Evolutionary conservation across 2,329 filamentous ascomycete genomes (phyloP), one percentile per base, ranked within the genome.

Genomic region (Colletotrichum cordylinicola): DNA sequence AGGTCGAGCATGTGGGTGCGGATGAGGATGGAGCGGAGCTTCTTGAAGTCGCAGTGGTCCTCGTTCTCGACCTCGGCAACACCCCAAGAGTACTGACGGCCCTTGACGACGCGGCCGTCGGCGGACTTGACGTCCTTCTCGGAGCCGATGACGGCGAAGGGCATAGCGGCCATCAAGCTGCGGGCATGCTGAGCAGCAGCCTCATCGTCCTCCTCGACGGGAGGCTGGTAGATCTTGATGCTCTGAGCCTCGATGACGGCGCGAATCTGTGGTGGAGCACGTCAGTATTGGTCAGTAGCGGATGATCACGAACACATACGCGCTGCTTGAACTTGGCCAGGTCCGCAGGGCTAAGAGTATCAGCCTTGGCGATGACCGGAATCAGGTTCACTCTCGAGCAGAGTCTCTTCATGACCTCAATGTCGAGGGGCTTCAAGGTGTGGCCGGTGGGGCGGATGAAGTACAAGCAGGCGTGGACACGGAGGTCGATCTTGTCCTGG

Each of bases 31-130:
- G 96, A 98, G 82, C 97, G 96, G 78, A 99, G 94, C 91, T 99
- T 99, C 94, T 99, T 99, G 91, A 99, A 99, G 88, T 99, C 97
- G 88, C 97, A 99, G 91, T 99, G 97, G 85, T 99, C 97, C 89
- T 99, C 97, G 85, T 99, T 99, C 91, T 99, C 97, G 68, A 99
- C 97, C 87, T 99, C 97, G 77, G 97, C 97, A 82, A 99, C 97
- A 91, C 97, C 97, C 97, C 97, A 99, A 72, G 96, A 95, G 89
- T 99, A 99, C 87, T 99, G 98, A 78, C 97, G 96, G 80, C 97
- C 97, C 92, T 99, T 99, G 86, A 98, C 96, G 79, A 98, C 98
- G 85, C 96, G 96, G 82, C 95, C 96, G 83, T 99, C 97, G 81
- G 93, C 91, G 71, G 96, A 98, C 92, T 98, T 98, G 81, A 99